A percentile compares a stretch with the other conserved stretches of the same genome.
Evolutionary conservation across 371 early-diverging fungal genomes (phyloP).

Genomic region (Mortierella sp.): DNA sequence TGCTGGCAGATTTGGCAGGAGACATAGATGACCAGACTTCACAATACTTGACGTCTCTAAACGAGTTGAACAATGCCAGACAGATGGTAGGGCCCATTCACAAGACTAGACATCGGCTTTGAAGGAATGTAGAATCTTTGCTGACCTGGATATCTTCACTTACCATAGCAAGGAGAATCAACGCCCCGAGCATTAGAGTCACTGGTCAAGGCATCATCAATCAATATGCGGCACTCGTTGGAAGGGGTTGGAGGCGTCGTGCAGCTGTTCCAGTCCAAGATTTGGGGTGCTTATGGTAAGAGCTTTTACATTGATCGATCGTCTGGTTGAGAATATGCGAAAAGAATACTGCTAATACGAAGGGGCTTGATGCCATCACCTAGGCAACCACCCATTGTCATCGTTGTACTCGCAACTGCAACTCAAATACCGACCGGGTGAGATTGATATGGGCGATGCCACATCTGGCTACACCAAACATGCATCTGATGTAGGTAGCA

Average conservation of each 20-base stretch:
- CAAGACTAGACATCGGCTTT: not conserved
- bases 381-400: slow-evolving; percentile 41
- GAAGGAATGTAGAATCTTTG: not conserved
- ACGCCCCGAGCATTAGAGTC: slow-evolving; percentile 29
- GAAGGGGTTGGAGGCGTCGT: slow-evolving; percentile 33
- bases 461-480: slow-evolving; percentile 32
- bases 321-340: too few relatives aligned
- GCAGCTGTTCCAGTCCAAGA: slow-evolving; percentile 41
- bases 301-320: not conserved
- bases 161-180: slow-evolving; percentile 38
- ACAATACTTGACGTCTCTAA: slow-evolving; percentile 46
- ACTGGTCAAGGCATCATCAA: slow-evolving; percentile 40
- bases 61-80: slow-evolving; percentile 48
- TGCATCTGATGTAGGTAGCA: slow-evolving; percentile 40
- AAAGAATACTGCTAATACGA: too few relatives aligned
- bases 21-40: slow-evolving; percentile 40
- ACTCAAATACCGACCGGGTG: slow-evolving; percentile 30
- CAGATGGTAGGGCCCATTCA: slow-evolving; percentile 25
- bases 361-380: not conserved
- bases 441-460: slow-evolving; percentile 35
- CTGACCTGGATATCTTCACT: not conserved
- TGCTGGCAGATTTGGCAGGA: slow-evolving; percentile 39
- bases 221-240: slow-evolving; percentile 34
- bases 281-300: slow-evolving; percentile 47
- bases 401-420: slow-evolving; percentile 50